Base-by-base conservation (phyloP, 78 protist genomes). In the Creolimax fragrantissima region DNA sequence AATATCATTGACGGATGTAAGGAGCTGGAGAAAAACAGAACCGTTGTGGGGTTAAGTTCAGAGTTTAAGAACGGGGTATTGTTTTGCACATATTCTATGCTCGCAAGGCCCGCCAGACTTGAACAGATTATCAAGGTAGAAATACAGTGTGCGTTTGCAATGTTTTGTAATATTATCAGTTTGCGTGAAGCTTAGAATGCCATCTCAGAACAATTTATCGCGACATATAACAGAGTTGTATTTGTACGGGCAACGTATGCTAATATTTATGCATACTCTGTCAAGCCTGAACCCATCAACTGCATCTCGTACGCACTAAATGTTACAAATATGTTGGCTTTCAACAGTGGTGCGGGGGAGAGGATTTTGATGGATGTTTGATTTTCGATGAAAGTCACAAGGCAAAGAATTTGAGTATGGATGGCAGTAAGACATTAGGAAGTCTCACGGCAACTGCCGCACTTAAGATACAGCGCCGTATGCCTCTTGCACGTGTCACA, bases 331-430 rank as follows among this genome's bases (percentile, higher is more conserved):
- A n/a, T n/a, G n/a, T n/a, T n/a, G n/a, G n/a, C n/a, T n/a, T n/a
- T n/a, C n/a, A n/a, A n/a, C 7, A 83, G 86, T 83, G 86, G 86
- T 83, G 86, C 37, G 86, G 86, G 6, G 86, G 42, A 6, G 86
- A 83, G 6, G 24, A 17, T 58, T 83, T 83, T 11, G 86, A 83
- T 6, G 86, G 86, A 36, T 83, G 86, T 41, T 5, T 83, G 42
- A 24, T 83, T 35, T 83, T 83, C 35, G 86, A 83, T 83, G 86
- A 83, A 83, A 83, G 86, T 83, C 86, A 83, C 35, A 83, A 83
- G 86, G 86, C 86, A 6, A 83, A 83, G 86, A 83, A 83, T 83
- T 11, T 83, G 44, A 83, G 5, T 5, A 24, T 83, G 86, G 86
- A 24, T 5, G 86, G 35, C 6, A 5, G 35, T 32, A 58, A 58